Conservation (phyloP, 169 alveolate species). For the Theileria annulata region DNA sequence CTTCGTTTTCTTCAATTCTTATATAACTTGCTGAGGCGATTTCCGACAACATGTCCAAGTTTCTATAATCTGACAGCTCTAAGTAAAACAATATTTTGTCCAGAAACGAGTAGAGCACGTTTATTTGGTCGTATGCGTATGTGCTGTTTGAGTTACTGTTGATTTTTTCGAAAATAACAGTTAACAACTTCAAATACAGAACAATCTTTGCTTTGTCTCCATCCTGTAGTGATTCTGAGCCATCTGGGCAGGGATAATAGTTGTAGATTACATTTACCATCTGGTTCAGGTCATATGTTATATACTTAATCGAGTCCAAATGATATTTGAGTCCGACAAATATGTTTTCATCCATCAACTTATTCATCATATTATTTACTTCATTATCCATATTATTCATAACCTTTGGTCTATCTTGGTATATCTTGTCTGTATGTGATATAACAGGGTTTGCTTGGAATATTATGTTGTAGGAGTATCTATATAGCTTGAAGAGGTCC, state of each 20-base stretch:
- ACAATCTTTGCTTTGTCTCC: neutral
- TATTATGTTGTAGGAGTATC: slow-evolving; percentile 1
- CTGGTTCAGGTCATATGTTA: neutral
- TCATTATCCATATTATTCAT: neutral
- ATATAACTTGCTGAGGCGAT: neutral
- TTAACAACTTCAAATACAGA: neutral
- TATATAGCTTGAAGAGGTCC: neutral
- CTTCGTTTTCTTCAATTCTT: slow-evolving; percentile 1
- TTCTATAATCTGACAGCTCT: neutral
- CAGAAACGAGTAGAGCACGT: neutral
- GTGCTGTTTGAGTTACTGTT: neutral
- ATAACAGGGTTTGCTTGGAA: neutral
- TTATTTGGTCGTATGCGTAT: slow-evolving; percentile 3
- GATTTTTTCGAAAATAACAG: slow-evolving; percentile 1
- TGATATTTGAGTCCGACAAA: slow-evolving; percentile 5
- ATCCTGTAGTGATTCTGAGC: neutral
- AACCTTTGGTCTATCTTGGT: neutral
- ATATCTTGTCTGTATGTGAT: neutral
- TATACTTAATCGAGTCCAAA: slow-evolving; percentile 4
- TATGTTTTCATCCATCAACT: slow-evolving; percentile 1
- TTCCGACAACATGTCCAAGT: neutral
- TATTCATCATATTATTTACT: neutral
- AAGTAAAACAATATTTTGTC: neutral
- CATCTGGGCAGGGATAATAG: slow-evolving; percentile 2
- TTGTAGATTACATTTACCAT: neutral